phyloP scores from a whole-genome alignment of 768 basidiomycete species.

The Ramaria rubella region DNA sequence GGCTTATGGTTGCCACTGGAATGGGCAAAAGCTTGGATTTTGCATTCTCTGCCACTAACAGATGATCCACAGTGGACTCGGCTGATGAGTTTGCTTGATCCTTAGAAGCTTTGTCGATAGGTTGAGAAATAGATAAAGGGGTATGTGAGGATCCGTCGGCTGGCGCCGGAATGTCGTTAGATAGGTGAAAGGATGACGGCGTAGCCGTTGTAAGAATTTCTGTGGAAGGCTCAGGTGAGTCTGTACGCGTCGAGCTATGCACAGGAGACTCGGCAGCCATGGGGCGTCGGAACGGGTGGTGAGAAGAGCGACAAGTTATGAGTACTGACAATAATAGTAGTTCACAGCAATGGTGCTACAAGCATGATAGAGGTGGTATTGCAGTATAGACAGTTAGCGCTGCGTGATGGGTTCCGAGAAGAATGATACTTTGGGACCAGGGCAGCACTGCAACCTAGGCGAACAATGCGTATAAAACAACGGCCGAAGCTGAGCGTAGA shows the following conservation, averaged over 20 bases:
- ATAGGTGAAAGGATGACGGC: neutral
- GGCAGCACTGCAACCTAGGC: neutral
- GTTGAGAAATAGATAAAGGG: neutral
- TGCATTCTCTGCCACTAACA: neutral
- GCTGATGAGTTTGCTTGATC: neutral
- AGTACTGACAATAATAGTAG: neutral
- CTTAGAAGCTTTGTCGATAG: too few species aligned
- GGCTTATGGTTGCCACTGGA: neutral
- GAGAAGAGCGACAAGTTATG: neutral
- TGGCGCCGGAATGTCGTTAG: neutral
- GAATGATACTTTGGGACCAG: neutral
- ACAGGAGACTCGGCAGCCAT: neutral
- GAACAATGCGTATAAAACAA: neutral
- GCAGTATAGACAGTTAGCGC: neutral
- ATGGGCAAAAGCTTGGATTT: neutral
- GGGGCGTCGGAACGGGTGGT: neutral
- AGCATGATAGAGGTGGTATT: neutral
- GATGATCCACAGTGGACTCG: neutral
- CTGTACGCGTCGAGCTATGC: neutral
- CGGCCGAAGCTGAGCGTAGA: too few species aligned
- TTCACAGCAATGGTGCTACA: constrained; percentile 3
- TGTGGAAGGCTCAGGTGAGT: neutral
- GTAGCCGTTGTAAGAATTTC: neutral
- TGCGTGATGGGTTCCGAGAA: neutral
- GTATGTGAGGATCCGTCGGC: neutral